Conservation (phyloP, 2,329 filamentous ascomycete species). For the Taxawa tesnikishii region DNA sequence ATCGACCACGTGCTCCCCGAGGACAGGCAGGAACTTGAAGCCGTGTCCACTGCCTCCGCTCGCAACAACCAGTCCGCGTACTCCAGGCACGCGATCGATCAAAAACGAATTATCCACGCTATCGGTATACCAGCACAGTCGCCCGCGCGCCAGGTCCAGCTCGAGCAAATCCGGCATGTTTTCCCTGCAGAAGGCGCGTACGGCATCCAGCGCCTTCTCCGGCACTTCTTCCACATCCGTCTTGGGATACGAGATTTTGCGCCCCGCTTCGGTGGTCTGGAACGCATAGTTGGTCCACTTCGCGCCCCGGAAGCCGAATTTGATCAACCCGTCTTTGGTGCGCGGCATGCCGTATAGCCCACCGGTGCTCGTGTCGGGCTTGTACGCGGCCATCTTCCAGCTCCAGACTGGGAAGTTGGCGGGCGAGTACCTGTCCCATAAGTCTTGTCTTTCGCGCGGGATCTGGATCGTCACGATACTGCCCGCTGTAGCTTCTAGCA, state of each 20-base stretch:
- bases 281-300: constrained; percentile 15
- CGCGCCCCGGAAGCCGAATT: constrained; percentile 15
- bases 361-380: constrained; percentile 1
- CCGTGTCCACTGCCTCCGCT: constrained; percentile 19
- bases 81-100: constrained; percentile 6
- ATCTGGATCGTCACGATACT: constrained; percentile 33
- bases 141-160: constrained; percentile 7
- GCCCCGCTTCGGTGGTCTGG: not conserved
- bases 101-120: constrained; percentile 10
- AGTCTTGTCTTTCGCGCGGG: constrained; percentile 21
- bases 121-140: constrained; percentile 11
- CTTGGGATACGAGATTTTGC: constrained; percentile 11
- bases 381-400: constrained; percentile 12
- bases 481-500: constrained; percentile 38
- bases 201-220: constrained; percentile 13
- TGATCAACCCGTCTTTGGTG: constrained; percentile 13
- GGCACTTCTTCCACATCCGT: constrained; percentile 12
- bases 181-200: constrained; percentile 9
- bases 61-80: constrained; percentile 14
- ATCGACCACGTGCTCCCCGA: constrained; percentile 17
- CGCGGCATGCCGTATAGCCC: constrained; percentile 14
- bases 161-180: constrained; percentile 12
- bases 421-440: constrained; percentile 29
- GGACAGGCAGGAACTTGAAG: constrained; percentile 20
- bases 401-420: constrained; percentile 35